Conservation (phyloP, 164 flowering plant genomes). For the Taxillus chinensis region DNA sequence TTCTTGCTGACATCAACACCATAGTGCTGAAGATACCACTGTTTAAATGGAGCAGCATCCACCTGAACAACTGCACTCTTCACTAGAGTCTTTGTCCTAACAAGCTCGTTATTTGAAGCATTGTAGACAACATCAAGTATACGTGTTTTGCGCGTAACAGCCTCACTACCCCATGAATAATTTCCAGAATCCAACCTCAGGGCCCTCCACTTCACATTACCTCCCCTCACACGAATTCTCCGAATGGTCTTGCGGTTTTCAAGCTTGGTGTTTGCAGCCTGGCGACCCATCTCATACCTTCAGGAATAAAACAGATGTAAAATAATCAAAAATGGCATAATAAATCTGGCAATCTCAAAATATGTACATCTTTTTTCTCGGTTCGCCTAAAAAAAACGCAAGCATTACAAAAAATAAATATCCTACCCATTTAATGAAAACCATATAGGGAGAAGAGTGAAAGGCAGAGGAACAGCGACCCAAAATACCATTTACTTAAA, state of each 20-base stretch:
- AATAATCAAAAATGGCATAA: too few species aligned
- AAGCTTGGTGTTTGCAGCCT: conserved; percentile 25
- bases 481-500: too few species aligned
- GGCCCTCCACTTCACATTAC: conserved; percentile 26
- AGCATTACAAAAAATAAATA: too few species aligned
- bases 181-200: conserved; percentile 23
- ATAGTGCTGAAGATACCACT: conserved; percentile 27
- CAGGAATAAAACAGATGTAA: not conserved
- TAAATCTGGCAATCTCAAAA: too few species aligned
- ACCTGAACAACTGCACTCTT: conserved; percentile 24
- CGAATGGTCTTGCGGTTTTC: conserved; percentile 23
- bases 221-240: conserved; percentile 24
- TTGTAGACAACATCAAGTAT: conserved; percentile 26
- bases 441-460: too few species aligned
- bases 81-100: conserved; percentile 22
- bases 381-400: too few species aligned
- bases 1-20: conserved; percentile 24
- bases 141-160: conserved; percentile 24
- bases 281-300: conserved; percentile 29
- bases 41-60: conserved; percentile 25
- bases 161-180: conserved; percentile 27
- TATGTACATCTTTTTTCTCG: too few species aligned
- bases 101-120: conserved; percentile 25
- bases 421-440: too few species aligned
- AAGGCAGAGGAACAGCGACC: too few species aligned